Percentiles rank a stretch among this genome's conserved stretches.
Evolutionary conservation across 345 rosid genomes (phyloP).

Genomic region (Nephelium lappaceum): DNA sequence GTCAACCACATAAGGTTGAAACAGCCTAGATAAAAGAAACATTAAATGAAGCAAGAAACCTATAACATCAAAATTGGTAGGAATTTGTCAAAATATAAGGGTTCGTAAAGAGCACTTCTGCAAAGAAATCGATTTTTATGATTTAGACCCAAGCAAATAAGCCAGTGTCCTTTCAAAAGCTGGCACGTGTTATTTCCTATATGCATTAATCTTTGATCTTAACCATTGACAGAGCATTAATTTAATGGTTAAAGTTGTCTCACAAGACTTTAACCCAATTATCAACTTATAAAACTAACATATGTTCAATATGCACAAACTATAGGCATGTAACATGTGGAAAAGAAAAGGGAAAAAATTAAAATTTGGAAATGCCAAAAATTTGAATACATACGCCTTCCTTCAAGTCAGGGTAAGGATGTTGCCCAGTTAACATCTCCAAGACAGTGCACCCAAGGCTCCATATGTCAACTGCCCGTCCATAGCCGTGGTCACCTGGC

Average conservation of each 20-base stretch:
- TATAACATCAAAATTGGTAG: background rate
- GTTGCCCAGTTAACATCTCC: slow-evolving; percentile 69
- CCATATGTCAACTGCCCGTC: slow-evolving; percentile 83
- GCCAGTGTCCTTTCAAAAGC: background rate
- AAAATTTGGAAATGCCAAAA: background rate
- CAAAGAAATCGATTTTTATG: too few species aligned
- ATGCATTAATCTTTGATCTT: background rate
- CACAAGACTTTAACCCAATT: background rate
- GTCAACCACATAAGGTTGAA: background rate
- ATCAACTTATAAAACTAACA: too few species aligned
- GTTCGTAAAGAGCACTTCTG: background rate
- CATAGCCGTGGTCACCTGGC: slow-evolving; percentile 56
- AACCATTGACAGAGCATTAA: background rate
- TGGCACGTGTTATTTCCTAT: background rate
- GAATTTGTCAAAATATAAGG: background rate
- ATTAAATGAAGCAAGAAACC: background rate
- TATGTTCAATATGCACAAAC: background rate
- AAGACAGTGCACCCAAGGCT: slow-evolving; percentile 91
- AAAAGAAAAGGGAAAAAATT: background rate
- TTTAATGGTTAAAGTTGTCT: background rate
- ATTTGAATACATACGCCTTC: slow-evolving; percentile 45
- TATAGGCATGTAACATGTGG: background rate
- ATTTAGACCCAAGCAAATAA: background rate
- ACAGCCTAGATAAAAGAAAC: background rate
- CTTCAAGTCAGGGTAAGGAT: slow-evolving; percentile 66